These are phyloP conservation scores for Diaporthe caulivora DNA, from an alignment of 2,329 filamentous ascomycete species.

Conservation along the genomic window DNA sequence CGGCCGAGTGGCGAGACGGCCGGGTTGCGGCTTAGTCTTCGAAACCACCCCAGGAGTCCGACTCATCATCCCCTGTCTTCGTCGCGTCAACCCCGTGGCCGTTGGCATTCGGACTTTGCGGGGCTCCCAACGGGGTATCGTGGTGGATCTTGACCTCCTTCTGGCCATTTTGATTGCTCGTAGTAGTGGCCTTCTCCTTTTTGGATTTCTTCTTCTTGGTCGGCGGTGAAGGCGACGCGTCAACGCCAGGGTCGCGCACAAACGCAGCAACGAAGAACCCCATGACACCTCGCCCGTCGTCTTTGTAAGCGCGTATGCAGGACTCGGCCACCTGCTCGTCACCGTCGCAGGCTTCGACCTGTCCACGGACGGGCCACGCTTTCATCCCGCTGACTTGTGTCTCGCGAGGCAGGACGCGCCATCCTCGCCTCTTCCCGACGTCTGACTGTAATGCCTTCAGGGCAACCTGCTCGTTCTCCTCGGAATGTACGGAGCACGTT, in stretches of 20 bases:
- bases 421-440: conserved; percentile 75
- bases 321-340: conserved; percentile 73
- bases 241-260: conserved; percentile 64
- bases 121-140: too few relatives aligned
- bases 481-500: conserved; percentile 88
- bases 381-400: conserved; percentile 83
- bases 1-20: not conserved
- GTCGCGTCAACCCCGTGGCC: conserved; percentile 26
- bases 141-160: not conserved
- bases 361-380: conserved; percentile 79
- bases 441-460: conserved; percentile 76
- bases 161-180: not conserved
- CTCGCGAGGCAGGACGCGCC: conserved; percentile 79
- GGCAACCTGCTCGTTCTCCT: conserved; percentile 92
- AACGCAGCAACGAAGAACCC: conserved; percentile 97
- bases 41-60: conserved; percentile 38
- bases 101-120: conserved; percentile 17
- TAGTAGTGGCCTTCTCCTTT: not conserved
- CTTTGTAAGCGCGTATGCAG: conserved; percentile 86
- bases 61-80: conserved; percentile 24
- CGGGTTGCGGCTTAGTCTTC: conserved; percentile 32
- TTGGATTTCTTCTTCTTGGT: not conserved
- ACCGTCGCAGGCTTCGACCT: conserved; percentile 60
- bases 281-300: conserved; percentile 86
- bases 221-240: not conserved